phyloP scores from a whole-genome alignment of 345 rosid genomes.

The Toxicodendron radicans region DNA sequence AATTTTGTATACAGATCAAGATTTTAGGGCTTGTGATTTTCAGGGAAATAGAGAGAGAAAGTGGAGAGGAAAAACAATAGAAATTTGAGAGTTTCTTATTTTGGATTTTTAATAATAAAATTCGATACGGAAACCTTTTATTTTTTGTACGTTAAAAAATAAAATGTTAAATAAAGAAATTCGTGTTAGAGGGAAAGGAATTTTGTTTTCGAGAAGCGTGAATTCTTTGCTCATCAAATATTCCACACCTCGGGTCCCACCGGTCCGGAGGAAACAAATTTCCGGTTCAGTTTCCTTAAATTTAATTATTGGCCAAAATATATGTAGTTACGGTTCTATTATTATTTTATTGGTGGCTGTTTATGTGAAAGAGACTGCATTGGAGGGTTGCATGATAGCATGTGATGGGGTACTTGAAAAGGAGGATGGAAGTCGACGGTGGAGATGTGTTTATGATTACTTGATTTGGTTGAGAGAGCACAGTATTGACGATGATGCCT shows the following conservation, averaged over 20 bases:
- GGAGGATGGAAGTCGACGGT: conserved; percentile 20
- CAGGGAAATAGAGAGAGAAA: not conserved
- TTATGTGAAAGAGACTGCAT: not conserved
- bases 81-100: not conserved
- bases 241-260: conserved; percentile 26
- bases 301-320: not conserved
- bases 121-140: not conserved
- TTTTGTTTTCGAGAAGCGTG: conserved; percentile 44
- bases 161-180: conserved; percentile 9
- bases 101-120: not conserved
- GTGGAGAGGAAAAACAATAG: not conserved
- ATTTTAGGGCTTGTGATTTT: conserved; percentile 24
- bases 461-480: conserved; percentile 21
- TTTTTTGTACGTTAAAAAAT: conserved; percentile 10
- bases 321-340: not conserved
- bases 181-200: conserved; percentile 42
- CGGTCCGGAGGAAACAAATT: not conserved
- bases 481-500: conserved; percentile 25
- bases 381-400: conserved; percentile 22
- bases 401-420: conserved; percentile 2
- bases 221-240: conserved; percentile 46
- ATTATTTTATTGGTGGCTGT: not conserved
- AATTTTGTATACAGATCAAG: conserved; percentile 28
- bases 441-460: not conserved
- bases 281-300: not conserved